Percentiles rank a stretch among this genome's conserved stretches.
phyloP scores from a whole-genome alignment of 164 flowering plant species.

The Aristolochia fimbriata region DNA sequence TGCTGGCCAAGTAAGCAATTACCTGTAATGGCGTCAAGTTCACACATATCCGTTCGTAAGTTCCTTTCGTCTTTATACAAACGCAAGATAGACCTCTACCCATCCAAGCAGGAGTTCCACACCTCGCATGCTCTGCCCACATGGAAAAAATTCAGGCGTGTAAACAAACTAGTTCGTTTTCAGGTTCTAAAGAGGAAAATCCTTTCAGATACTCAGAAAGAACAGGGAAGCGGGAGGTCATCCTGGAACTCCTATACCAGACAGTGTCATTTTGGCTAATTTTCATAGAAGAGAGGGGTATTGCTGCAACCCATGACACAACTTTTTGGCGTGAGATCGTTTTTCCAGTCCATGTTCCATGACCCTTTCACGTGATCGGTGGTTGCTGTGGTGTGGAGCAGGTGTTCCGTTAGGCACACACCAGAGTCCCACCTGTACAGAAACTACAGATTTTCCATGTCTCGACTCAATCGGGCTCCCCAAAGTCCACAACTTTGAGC shows the following conservation, averaged over 20 bases:
- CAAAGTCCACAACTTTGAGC: too few species aligned
- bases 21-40: constrained; percentile 89
- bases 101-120: constrained; percentile 8
- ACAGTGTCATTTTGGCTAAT: neutral
- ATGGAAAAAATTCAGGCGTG: neutral
- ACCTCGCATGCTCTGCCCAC: constrained; percentile 9
- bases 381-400: too few species aligned
- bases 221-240: neutral
- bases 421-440: too few species aligned
- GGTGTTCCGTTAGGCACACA: too few species aligned
- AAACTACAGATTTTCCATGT: too few species aligned
- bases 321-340: neutral
- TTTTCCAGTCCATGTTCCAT: too few species aligned
- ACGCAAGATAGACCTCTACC: constrained; percentile 13
- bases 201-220: neutral
- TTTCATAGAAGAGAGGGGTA: neutral
- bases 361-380: too few species aligned
- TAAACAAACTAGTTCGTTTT: neutral
- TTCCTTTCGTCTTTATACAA: constrained; percentile 48
- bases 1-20: neutral
- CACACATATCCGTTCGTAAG: constrained; percentile 76
- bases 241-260: neutral
- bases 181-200: neutral
- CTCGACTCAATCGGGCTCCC: too few species aligned
- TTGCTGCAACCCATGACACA: neutral